Evolutionary conservation across 1,139 yeast species (phyloP).

Genomic region (Hemisphaericaspora subhashii): DNA sequence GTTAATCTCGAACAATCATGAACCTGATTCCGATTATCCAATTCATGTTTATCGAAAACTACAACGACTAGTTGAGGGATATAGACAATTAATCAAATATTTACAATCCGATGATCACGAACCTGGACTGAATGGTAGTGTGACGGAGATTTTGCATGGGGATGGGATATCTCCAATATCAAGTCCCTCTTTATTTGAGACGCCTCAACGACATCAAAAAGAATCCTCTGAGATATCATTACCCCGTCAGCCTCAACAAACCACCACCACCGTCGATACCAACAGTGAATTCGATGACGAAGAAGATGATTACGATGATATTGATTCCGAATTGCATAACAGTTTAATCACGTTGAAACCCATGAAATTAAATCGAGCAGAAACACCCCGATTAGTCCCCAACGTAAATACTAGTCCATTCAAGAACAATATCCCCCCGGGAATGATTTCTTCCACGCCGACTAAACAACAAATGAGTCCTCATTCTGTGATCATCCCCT

Average conservation of each 20-base stretch:
- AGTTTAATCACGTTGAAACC: neutral
- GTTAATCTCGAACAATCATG: conserved; percentile 2
- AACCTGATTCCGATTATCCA: neutral
- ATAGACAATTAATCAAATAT: conserved; percentile 1
- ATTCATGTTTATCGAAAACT: neutral
- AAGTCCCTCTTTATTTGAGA: too few species aligned
- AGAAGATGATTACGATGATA: conserved; percentile 3
- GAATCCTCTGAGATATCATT: too few species aligned
- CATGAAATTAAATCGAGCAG: neutral
- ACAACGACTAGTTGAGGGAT: conserved; percentile 1
- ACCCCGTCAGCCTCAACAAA: too few species aligned
- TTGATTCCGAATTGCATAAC: neutral
- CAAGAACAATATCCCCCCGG: neutral
- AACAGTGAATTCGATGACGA: conserved; percentile 23
- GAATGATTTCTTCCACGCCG: neutral
- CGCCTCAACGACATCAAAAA: too few species aligned
- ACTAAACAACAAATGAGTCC: neutral
- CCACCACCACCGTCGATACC: conserved; percentile 10
- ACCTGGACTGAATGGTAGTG: too few species aligned
- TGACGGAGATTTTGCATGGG: too few species aligned
- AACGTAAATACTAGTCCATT: neutral
- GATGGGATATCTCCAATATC: neutral
- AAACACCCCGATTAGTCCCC: neutral
- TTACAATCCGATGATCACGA: neutral
- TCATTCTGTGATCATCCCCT: neutral